Base-by-base conservation (phyloP, 495 filamentous ascomycete genomes). In the Penicillium mononematosum region DNA sequence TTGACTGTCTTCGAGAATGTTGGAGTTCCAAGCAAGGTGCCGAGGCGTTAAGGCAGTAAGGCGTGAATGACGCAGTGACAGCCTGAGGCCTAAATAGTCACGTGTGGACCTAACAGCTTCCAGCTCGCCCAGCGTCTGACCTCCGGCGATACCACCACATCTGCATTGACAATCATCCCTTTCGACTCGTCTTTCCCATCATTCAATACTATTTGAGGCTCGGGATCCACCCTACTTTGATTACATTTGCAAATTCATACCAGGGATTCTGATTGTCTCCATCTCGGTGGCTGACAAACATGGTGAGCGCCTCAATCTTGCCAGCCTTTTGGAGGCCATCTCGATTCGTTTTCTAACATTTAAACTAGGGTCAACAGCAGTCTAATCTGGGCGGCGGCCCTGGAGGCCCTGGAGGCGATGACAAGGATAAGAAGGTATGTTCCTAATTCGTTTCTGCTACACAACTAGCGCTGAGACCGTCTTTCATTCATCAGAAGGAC, bases 401-500 rank as follows among this genome's bases (percentile, higher is more conserved):
- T 55, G 88, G 88, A 55, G 85, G 85, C 51, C 88, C 92, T 74
- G 86, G 85, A 55, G 86, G 84, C 54, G 88, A 96, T 72, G 89
- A 91, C 24, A 96, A 96, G 75, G 91, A 96, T 61, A 91, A 93
- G 78, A 96, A 98, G 89, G 92, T 96, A 81, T 55, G 76, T 55
- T 58, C 5, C 9, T 41, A 19, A 48, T 36, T 32, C 34, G 8
- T 53, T 43, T 44, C n/a, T 14, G 9, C 25, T 25, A 32, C 20
- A 47, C 11, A 11, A 32, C 8, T 42, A 45, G 50, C 27, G 34
- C 62, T 66, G 36, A 63, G 9, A 65, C 51, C 51, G 36, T 43
- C 56, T 57, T 50, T 43, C 57, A 56, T 50, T 72, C 68, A 44
- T 38, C 55, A 98, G 92, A 96, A 99, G 82, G 91, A 98, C 46